Evolutionary conservation across 148 eudicot species (phyloP).

Genomic region (Fagopyrum tataricum): DNA sequence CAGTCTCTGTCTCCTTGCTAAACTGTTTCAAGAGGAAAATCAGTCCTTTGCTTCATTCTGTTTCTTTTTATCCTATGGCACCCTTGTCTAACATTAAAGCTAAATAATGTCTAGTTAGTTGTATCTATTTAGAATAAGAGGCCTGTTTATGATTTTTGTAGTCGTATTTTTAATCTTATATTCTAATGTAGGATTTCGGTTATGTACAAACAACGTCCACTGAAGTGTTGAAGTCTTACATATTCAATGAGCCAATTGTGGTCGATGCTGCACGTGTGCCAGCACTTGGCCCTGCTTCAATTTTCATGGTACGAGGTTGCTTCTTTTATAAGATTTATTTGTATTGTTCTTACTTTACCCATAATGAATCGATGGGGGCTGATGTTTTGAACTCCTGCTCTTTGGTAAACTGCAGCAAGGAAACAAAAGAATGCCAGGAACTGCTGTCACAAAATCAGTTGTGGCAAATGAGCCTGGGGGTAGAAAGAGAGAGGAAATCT

Average conservation of each 20-base stretch:
- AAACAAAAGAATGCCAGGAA: slow-evolving; percentile 94
- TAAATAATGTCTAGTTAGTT: background rate
- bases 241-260: slow-evolving; percentile 89
- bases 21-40: background rate
- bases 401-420: slow-evolving; percentile 66
- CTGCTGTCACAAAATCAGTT: slow-evolving; percentile 91
- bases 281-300: slow-evolving; percentile 74
- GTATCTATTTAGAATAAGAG: background rate
- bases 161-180: background rate
- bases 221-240: slow-evolving; percentile 78
- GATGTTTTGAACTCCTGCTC: slow-evolving; percentile 14
- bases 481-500: slow-evolving; percentile 92
- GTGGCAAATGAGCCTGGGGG: slow-evolving; percentile 97
- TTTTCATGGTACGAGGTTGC: slow-evolving; percentile 67
- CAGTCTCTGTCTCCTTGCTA: background rate
- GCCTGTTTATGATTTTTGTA: background rate
- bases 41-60: background rate
- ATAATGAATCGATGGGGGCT: background rate
- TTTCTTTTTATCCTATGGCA: background rate
- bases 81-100: background rate
- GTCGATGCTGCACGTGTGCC: slow-evolving; percentile 86
- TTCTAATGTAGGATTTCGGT: slow-evolving; percentile 68
- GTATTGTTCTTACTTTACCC: slow-evolving; percentile 2
- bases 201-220: slow-evolving; percentile 96
- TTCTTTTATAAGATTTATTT: background rate